Percentiles rank a stretch among this genome's conserved stretches.
These are phyloP conservation scores for Lithospermum erythrorhizon DNA, from an alignment of 257 asterid species.

Conservation along the genomic window DNA sequence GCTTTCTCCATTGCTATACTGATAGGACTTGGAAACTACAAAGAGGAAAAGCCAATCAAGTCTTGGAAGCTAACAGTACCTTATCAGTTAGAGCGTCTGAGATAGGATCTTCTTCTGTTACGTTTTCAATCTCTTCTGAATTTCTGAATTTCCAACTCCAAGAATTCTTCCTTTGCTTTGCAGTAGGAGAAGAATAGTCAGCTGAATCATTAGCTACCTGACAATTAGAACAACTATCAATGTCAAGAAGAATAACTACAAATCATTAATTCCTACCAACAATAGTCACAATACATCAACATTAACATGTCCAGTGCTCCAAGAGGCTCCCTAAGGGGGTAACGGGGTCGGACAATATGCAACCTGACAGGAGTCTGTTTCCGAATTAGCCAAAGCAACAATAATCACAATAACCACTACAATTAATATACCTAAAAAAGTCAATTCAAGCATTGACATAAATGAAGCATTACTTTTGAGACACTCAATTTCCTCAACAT, in stretches of 20 bases:
- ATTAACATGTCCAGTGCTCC: no score
- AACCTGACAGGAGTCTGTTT: no score
- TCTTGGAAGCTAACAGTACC: conserved; percentile 16
- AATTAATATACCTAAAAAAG: no score
- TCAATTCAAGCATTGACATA: no score
- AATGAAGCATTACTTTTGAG: not conserved
- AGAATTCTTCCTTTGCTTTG: conserved; percentile 24
- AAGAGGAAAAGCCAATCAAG: not conserved
- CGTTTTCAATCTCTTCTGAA: conserved; percentile 18
- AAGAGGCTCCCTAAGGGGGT: no score
- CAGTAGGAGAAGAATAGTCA: conserved; percentile 11
- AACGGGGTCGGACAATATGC: no score
- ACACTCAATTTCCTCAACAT: not conserved
- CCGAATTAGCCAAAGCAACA: no score
- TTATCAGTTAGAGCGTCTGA: conserved; percentile 37
- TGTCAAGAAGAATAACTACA: not conserved
- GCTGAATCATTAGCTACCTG: conserved; percentile 40
- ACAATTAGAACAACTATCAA: not conserved
- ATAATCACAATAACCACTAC: no score
- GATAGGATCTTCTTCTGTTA: conserved; percentile 21
- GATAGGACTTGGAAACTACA: not conserved
- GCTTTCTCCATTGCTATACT: not conserved
- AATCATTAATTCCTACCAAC: conserved; percentile 6
- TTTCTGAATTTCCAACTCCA: conserved; percentile 17
- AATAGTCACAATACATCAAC: conserved; percentile 1